A percentile compares a stretch with the other conserved stretches of the same genome.
Conservation (phyloP, 73 alveolate species). For the Uronychia setigera region DNA sequence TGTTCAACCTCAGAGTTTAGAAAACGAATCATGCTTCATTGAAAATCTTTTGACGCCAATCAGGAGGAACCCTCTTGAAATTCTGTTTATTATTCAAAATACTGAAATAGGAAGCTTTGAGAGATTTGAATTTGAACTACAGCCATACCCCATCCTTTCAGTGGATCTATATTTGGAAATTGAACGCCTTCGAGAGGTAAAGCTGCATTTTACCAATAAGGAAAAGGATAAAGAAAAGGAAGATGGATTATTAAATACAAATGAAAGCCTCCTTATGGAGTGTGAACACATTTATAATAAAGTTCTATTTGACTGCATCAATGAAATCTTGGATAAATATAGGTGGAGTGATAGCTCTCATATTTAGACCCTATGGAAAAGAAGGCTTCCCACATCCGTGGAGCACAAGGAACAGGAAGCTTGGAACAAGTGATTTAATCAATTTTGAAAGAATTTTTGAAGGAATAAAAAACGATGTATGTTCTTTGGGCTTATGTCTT, state of each 20-base stretch:
- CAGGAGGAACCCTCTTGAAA: slow-evolving; percentile 56
- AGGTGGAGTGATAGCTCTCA: not conserved
- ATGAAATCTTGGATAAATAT: slow-evolving; percentile 25
- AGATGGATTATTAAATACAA: not conserved
- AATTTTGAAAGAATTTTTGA: slow-evolving; percentile 59
- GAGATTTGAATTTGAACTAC: slow-evolving; percentile 26
- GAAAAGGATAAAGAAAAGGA: not conserved
- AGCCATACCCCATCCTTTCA: slow-evolving; percentile 31
- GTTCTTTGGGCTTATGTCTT: not conserved
- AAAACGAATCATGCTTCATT: slow-evolving; percentile 37
- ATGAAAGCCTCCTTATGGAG: slow-evolving; percentile 1
- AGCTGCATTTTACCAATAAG: not conserved
- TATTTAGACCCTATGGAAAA: slow-evolving; percentile 39
- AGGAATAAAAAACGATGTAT: slow-evolving; percentile 53
- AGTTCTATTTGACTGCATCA: slow-evolving; percentile 23
- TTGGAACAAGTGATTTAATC: slow-evolving; percentile 41
- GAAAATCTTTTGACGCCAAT: slow-evolving; percentile 43
- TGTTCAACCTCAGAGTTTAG: not conserved
- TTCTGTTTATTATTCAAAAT: slow-evolving; percentile 48
- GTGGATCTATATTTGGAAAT: slow-evolving; percentile 9
- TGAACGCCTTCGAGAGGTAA: slow-evolving; percentile 56
- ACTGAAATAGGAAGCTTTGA: slow-evolving; percentile 70
- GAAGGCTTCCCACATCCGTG: slow-evolving; percentile 35
- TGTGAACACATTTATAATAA: slow-evolving; percentile 41
- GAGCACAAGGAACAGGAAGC: slow-evolving; percentile 18